Evolutionary conservation across 352 stramenopile species (phyloP), one percentile per base, ranked within the genome.

Genomic region (Phytophthora fragariae): DNA sequence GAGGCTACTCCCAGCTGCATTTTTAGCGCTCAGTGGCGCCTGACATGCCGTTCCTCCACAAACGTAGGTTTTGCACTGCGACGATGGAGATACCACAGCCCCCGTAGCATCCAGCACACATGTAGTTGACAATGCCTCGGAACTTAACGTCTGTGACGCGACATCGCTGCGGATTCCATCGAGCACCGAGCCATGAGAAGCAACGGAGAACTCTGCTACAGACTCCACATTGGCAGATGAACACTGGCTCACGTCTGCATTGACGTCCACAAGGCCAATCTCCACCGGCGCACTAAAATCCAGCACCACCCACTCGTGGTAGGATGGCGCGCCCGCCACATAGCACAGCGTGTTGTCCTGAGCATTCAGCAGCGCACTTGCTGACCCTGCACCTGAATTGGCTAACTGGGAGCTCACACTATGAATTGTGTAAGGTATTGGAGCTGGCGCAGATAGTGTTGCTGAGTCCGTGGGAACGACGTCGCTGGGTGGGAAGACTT

Each of bases 241-340:
- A 50, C 88, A 95, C 8, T 72, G 71, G 2, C 65, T 62, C 11
- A 90, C 69, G 31, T 79, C 71, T 1, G 73, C 67, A 35, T 86
- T 73, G 6, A 95, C 47, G 12, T 92, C 85, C 8, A 95, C 69
- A 12, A 89, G 74, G 10, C 85, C 83, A 11, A 95, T 64, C 9
- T 58, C 53, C 44, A 81, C 80, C 10, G 76, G 83, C 5, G 55
- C 49, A 12, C 62, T 35, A 2, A 95, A 72, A 49, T 90, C 84
- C 11, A 95, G 56, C 12, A 95, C 74, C 2, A 95, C 63, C 86
- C 86, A 95, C 59, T 95, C 88, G 27, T 89, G 86, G 21, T 77
- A 86, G 0, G 84, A 86, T 0, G 82, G 37, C 4, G 44, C 52
- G 7, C 59, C 64, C 5, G 77, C 75, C 4, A 89, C 57, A 50